These are phyloP conservation scores for Schrenkiella parvula DNA, from an alignment of 345 rosid genomes.

Conservation along the genomic window DNA sequence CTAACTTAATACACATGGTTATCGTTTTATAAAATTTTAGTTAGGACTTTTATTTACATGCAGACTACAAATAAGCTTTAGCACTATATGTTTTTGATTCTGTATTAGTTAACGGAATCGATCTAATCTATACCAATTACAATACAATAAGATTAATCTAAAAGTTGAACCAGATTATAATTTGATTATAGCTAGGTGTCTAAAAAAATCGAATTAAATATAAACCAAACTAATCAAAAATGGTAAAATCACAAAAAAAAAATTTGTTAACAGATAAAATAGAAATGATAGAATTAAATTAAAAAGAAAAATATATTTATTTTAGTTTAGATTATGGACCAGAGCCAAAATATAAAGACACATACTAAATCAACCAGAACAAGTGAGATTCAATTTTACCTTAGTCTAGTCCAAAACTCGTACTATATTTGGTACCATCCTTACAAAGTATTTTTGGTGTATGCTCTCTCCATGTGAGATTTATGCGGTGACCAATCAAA, in stretches of 20 bases:
- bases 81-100: background rate
- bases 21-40: background rate
- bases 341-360: background rate
- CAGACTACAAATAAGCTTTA: background rate
- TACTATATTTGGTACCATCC: background rate
- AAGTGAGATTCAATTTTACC: background rate
- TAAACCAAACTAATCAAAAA: too few species aligned
- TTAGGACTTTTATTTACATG: background rate
- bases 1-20: background rate
- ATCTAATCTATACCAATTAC: background rate
- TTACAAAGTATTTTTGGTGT: conserved; percentile 7
- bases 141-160: background rate
- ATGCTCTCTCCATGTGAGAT: conserved; percentile 6
- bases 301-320: too few species aligned
- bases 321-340: background rate
- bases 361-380: background rate
- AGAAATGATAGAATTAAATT: too few species aligned
- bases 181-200: background rate
- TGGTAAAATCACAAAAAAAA: background rate
- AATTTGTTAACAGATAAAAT: too few species aligned
- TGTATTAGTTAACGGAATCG: background rate
- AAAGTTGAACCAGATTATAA: background rate
- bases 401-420: background rate
- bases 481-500: conserved; percentile 11
- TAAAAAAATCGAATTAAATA: background rate